Conservation (phyloP, 768 basidiomycete genomes). For the Mycena venus region DNA sequence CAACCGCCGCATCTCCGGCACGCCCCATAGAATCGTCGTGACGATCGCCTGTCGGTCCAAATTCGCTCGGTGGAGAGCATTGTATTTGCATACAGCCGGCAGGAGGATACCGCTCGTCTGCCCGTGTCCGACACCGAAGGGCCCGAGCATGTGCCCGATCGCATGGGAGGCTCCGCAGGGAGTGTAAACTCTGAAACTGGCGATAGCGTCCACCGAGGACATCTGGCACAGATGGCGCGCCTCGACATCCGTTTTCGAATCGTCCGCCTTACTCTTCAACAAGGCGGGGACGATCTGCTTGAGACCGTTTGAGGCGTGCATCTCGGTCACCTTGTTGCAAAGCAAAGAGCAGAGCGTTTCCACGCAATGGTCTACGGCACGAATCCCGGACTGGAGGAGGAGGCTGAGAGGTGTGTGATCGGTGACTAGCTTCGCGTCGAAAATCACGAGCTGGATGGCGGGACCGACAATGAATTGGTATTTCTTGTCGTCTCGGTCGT, state of each 20-base stretch:
- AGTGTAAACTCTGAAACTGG: no score
- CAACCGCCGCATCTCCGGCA: background rate
- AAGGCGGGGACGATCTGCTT: background rate
- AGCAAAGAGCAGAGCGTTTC: no score
- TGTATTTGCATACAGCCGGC: no score
- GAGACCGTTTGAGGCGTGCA: background rate
- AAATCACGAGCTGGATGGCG: background rate
- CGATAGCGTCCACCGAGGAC: no score
- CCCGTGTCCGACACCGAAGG: constrained; percentile 3
- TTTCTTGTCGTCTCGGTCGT: no score
- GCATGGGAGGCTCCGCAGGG: background rate
- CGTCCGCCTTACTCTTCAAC: background rate
- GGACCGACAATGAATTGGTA: background rate
- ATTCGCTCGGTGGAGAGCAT: no score
- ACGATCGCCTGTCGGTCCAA: background rate
- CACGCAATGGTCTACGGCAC: no score
- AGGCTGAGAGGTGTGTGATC: no score
- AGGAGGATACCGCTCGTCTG: constrained; percentile 9
- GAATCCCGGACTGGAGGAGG: no score
- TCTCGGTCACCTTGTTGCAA: no score
- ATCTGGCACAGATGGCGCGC: background rate
- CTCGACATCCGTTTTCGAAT: background rate
- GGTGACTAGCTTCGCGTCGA: no score
- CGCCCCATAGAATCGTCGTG: no score
- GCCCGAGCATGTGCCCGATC: background rate